Evolutionary conservation across 805 yeast species (phyloP).

Genomic region (Wickerhamiella domercqiae): DNA sequence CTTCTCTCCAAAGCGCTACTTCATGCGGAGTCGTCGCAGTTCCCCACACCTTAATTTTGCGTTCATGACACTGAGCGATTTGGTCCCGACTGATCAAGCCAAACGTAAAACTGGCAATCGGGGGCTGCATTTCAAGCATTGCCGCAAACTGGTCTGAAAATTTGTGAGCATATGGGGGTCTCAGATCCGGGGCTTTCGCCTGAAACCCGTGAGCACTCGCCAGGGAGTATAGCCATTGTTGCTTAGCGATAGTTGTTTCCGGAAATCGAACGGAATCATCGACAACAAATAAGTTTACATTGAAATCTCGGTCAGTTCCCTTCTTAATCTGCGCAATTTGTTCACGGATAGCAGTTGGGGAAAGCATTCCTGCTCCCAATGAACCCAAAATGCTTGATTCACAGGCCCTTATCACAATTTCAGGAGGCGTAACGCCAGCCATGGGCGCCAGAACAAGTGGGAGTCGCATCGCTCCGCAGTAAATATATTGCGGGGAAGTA

Average conservation of each 20-base stretch:
- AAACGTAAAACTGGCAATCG: not conserved
- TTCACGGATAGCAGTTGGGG: not conserved
- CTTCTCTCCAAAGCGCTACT: not conserved
- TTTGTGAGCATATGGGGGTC: not conserved
- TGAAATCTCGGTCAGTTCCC: not conserved
- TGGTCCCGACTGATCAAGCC: not conserved
- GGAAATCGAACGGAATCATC: not conserved
- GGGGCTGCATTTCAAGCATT: not conserved
- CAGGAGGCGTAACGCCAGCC: not conserved
- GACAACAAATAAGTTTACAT: not conserved
- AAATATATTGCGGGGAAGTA: too few relatives aligned
- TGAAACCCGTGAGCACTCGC: not conserved
- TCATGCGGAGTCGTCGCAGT: not conserved
- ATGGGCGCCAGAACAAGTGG: not conserved
- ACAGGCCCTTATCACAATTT: not conserved
- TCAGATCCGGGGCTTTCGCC: not conserved
- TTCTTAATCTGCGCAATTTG: not conserved
- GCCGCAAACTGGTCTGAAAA: not conserved
- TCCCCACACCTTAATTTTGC: not conserved
- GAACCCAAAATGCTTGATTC: not conserved
- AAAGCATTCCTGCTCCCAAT: not conserved
- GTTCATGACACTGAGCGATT: not conserved
- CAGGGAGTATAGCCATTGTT: not conserved
- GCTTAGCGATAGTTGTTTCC: not conserved
- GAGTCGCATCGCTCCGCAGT: too few relatives aligned